These are phyloP conservation scores for Solanum pinnatisectum DNA, from an alignment of 257 asterid species.

Conservation along the genomic window DNA sequence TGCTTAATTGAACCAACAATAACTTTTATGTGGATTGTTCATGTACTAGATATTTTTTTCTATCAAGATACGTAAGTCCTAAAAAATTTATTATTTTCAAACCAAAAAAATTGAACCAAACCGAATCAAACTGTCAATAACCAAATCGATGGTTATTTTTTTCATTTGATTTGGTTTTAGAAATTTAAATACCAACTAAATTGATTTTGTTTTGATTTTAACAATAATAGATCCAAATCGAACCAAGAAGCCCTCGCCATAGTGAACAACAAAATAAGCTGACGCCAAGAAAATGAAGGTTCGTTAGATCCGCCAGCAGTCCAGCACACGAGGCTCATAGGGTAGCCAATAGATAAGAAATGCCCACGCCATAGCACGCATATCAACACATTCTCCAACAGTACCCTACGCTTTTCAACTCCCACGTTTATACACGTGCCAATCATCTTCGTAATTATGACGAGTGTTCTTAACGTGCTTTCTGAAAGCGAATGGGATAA, in stretches of 20 bases:
- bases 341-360: not conserved
- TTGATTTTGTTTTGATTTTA: rapidly evolving
- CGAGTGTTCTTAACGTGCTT: not conserved
- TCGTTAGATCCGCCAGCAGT: not conserved
- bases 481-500: not conserved
- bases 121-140: too few species aligned
- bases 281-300: not conserved
- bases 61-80: too few species aligned
- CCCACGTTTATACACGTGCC: not conserved
- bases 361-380: slow-evolving; percentile 1
- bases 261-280: not conserved
- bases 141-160: too few species aligned
- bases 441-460: not conserved
- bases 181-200: rapidly evolving
- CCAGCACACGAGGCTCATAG: not conserved
- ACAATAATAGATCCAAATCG: too few species aligned
- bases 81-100: too few species aligned
- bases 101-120: too few species aligned
- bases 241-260: rapidly evolving
- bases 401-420: not conserved
- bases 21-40: too few species aligned
- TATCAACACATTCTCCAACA: not conserved
- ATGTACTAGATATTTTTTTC: too few species aligned
- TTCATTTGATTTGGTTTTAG: too few species aligned
- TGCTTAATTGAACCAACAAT: too few species aligned